A percentile compares a stretch with the other conserved stretches of the same genome.
These are phyloP conservation scores for Setaria italica DNA, from an alignment of 202 grass and related monocot species.

Conservation along the genomic window DNA sequence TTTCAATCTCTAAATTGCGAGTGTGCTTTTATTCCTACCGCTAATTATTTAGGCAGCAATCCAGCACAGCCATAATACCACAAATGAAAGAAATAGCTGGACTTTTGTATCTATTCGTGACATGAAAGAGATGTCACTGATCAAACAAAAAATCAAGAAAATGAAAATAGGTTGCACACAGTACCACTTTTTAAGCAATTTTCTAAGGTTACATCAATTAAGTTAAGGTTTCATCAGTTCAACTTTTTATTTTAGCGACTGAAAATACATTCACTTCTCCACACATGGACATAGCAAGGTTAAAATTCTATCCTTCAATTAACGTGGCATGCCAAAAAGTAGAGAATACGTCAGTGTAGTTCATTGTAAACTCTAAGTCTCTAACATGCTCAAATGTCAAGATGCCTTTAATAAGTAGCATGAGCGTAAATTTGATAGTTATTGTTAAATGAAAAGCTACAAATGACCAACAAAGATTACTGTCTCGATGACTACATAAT, in stretches of 20 bases:
- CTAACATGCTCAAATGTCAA: conserved; percentile 5
- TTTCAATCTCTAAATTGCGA: too few species aligned
- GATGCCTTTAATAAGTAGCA: not conserved
- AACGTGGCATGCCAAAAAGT: not conserved
- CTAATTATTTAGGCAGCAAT: not conserved
- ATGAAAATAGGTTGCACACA: not conserved
- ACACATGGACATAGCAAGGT: conserved; percentile 1
- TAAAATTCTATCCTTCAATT: not conserved
- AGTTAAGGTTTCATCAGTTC: too few species aligned
- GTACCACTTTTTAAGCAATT: not conserved
- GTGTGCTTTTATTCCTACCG: too few species aligned
- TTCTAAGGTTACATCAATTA: not conserved
- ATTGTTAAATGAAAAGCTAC: too few species aligned
- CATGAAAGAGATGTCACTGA: not conserved
- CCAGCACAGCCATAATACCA: not conserved
- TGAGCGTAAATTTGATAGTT: not conserved
- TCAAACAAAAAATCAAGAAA: not conserved
- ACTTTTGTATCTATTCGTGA: not conserved
- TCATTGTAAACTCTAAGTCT: not conserved
- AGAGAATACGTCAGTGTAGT: not conserved
- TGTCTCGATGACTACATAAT: too few species aligned
- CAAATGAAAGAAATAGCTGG: not conserved
- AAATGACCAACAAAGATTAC: too few species aligned
- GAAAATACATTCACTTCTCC: not conserved
- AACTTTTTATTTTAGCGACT: not conserved